Evolutionary conservation across 176 grass and related monocot genomes (phyloP).

Genomic region (Cenchrus fungigraminus): DNA sequence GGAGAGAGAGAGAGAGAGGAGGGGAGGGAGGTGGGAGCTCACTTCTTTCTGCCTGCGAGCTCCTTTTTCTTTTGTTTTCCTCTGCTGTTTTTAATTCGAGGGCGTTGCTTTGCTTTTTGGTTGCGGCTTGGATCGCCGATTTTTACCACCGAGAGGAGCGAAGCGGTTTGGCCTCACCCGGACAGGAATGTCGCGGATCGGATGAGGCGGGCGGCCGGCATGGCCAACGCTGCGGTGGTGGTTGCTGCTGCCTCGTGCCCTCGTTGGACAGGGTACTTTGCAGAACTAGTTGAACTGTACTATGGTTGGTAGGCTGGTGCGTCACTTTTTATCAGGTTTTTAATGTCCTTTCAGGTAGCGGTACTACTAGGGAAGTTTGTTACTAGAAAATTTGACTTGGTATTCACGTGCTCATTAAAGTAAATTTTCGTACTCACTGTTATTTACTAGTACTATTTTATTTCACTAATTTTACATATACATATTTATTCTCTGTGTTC

Average conservation of each 20-base stretch:
- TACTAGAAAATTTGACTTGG: background rate
- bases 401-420: background rate
- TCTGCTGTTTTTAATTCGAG: conserved; percentile 10
- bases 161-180: conserved; percentile 48
- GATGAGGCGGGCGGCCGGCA: conserved; percentile 43
- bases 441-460: too few relatives aligned
- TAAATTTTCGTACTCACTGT: background rate
- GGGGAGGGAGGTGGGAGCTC: conserved; percentile 48
- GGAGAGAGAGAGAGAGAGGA: background rate
- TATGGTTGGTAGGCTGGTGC: conserved; percentile 22
- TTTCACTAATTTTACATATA: background rate
- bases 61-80: background rate
- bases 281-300: background rate
- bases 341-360: background rate
- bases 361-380: background rate
- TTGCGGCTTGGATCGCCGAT: conserved; percentile 19
- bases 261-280: background rate
- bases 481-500: too few relatives aligned
- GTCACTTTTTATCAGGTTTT: background rate
- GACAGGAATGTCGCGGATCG: conserved; percentile 53
- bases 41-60: conserved; percentile 9
- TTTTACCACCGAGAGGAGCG: conserved; percentile 30
- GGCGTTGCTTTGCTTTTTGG: conserved; percentile 32
- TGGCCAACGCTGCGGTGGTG: conserved; percentile 24
- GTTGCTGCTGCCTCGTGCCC: background rate